Evolutionary conservation across 169 alveolate genomes (phyloP).

Genomic region (Theileria parva): DNA sequence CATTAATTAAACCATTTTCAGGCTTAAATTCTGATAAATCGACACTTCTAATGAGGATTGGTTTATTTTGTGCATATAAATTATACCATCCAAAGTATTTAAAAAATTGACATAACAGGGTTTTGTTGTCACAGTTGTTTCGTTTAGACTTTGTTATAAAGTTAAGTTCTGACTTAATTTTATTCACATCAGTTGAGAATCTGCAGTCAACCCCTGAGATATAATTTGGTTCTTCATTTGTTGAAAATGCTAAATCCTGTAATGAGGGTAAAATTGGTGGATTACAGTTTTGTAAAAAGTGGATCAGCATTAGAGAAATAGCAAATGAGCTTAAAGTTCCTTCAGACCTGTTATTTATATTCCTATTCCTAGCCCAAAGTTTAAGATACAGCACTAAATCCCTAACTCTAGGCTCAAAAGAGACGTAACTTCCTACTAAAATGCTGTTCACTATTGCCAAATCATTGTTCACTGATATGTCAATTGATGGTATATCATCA

Average conservation of each 20-base stretch:
- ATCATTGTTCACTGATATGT: constrained; percentile 77
- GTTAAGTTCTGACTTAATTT: constrained; percentile 63
- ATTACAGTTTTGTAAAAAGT: constrained; percentile 72
- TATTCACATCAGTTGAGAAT: constrained; percentile 65
- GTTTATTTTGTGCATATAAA: constrained; percentile 24
- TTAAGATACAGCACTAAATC: constrained; percentile 74
- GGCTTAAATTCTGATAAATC: constrained; percentile 51
- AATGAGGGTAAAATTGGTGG: constrained; percentile 78
- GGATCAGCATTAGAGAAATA: constrained; percentile 76
- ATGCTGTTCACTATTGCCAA: constrained; percentile 77
- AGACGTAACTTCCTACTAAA: constrained; percentile 74
- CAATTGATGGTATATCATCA: constrained; percentile 56
- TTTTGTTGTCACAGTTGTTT: constrained; percentile 1
- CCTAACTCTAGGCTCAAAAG: constrained; percentile 77
- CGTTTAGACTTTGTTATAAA: constrained; percentile 38
- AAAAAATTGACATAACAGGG: constrained; percentile 46
- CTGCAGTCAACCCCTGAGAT: constrained; percentile 76
- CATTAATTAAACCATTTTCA: constrained; percentile 46
- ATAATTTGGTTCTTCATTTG: constrained; percentile 73
- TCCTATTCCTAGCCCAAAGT: constrained; percentile 77
- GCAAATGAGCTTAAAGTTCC: constrained; percentile 83
- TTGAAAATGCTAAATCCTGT: constrained; percentile 76
- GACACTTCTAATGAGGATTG: constrained; percentile 57
- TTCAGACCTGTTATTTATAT: constrained; percentile 75
- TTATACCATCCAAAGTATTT: constrained; percentile 56